These are phyloP conservation scores for Tilletia walkeri DNA, from an alignment of 1,284 basidiomycete species.

Conservation along the genomic window DNA sequence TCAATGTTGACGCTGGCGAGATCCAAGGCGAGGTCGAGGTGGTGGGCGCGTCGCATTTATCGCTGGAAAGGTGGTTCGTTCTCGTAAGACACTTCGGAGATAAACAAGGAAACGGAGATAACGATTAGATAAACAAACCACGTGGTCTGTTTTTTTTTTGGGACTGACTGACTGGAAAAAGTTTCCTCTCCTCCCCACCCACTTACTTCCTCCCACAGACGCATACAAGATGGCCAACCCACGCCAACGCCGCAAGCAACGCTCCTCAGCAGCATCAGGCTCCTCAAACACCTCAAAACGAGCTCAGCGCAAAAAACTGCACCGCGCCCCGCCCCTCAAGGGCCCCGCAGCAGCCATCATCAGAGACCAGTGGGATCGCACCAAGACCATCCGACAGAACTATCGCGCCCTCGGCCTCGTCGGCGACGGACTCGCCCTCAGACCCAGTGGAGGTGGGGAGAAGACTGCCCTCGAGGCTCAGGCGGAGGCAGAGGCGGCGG, in stretches of 20 bases:
- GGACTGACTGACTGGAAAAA: no score
- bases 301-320: slow-evolving; percentile 68
- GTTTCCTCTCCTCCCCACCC: neutral
- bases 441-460: slow-evolving; percentile 22
- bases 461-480: neutral
- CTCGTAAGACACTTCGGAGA: no score
- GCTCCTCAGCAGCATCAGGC: slow-evolving; percentile 61
- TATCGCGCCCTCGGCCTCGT: slow-evolving; percentile 52
- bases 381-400: slow-evolving; percentile 91
- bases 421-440: slow-evolving; percentile 14
- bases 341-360: slow-evolving; percentile 70
- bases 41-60: no score
- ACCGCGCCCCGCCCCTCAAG: slow-evolving; percentile 64
- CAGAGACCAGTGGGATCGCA: slow-evolving; percentile 82
- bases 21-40: no score
- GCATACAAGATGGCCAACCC: slow-evolving; percentile 76
- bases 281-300: slow-evolving; percentile 69
- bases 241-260: slow-evolving; percentile 76
- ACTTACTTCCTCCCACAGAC: neutral
- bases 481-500: neutral
- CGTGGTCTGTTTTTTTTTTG: no score
- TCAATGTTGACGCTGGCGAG: no score
- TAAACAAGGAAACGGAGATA: no score
- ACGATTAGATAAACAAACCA: no score
- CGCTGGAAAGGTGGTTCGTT: no score